Evolutionary conservation across 805 yeast genomes (phyloP).

Genomic region (Hanseniaspora nectarophila): DNA sequence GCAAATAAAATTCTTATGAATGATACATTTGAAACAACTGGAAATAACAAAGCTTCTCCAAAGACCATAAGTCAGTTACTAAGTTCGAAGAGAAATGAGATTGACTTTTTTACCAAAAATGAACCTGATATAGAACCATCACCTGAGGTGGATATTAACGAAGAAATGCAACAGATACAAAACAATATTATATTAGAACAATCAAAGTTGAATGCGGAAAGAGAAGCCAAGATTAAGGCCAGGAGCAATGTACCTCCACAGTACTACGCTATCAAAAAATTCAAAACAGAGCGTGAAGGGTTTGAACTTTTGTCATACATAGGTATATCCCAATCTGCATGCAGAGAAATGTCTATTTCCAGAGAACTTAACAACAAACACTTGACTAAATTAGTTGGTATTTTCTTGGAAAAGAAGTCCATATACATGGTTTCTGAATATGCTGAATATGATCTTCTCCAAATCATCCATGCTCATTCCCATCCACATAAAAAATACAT

Average conservation of each 20-base stretch:
- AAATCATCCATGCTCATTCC: constrained; percentile 86
- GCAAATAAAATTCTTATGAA: neutral
- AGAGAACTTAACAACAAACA: constrained; percentile 73
- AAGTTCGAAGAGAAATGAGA: constrained; percentile 6
- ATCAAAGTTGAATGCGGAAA: neutral
- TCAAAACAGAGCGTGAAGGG: constrained; percentile 86
- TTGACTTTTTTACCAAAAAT: constrained; percentile 5
- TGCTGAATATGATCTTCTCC: constrained; percentile 90
- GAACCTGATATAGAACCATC: neutral
- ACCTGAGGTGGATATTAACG: neutral
- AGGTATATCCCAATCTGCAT: constrained; percentile 91
- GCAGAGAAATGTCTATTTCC: constrained; percentile 91
- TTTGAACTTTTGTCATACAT: constrained; percentile 75
- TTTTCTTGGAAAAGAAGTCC: constrained; percentile 73
- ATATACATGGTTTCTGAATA: constrained; percentile 92
- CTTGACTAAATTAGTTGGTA: constrained; percentile 67
- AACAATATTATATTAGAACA: neutral
- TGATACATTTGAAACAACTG: neutral
- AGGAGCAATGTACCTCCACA: constrained; percentile 13
- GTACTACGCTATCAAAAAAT: constrained; percentile 82
- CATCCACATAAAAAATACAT: constrained; percentile 75
- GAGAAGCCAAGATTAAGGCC: neutral
- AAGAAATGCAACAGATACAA: neutral
- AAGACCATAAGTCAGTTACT: constrained; percentile 8
- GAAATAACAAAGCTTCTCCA: neutral